phyloP scores from a whole-genome alignment of 2,329 filamentous ascomycete genomes.

The Colletotrichum caudatum region DNA sequence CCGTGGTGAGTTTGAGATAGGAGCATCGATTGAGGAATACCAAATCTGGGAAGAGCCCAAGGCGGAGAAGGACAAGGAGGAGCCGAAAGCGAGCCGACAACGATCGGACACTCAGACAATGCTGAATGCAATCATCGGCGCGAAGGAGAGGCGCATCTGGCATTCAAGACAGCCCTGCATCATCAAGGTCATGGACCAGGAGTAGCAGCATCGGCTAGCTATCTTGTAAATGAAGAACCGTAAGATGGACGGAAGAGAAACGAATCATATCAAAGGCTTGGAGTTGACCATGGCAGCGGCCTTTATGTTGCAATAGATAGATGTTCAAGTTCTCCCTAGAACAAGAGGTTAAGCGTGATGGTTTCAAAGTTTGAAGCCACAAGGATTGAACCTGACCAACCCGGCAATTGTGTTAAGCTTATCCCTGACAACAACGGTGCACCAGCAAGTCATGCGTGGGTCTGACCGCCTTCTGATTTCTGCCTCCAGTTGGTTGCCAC shows the following conservation, averaged over 20 bases:
- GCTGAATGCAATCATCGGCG: conserved; percentile 69
- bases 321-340: conserved; percentile 2
- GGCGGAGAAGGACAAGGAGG: conserved; percentile 48
- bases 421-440: conserved; percentile 32
- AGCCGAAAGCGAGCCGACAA: conserved; percentile 50
- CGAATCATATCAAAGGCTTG: conserved; percentile 17
- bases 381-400: conserved; percentile 25
- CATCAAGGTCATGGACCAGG: conserved; percentile 64
- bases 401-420: conserved; percentile 30
- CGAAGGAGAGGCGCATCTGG: conserved; percentile 73
- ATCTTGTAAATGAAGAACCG: conserved; percentile 29
- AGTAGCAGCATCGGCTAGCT: conserved; percentile 30
- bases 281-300: conserved; percentile 28
- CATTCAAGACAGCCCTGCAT: conserved; percentile 69
- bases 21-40: conserved; percentile 84
- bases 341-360: background rate
- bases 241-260: conserved; percentile 27
- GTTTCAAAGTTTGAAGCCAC: background rate
- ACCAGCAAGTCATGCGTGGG: conserved; percentile 29
- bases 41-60: conserved; percentile 59
- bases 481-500: conserved; percentile 34
- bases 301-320: conserved; percentile 33
- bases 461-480: conserved; percentile 37
- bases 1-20: conserved; percentile 84
- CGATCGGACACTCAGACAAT: conserved; percentile 68